Evolutionary conservation across 164 flowering plant genomes (phyloP).

Genomic region (Paratinospora sagittata): DNA sequence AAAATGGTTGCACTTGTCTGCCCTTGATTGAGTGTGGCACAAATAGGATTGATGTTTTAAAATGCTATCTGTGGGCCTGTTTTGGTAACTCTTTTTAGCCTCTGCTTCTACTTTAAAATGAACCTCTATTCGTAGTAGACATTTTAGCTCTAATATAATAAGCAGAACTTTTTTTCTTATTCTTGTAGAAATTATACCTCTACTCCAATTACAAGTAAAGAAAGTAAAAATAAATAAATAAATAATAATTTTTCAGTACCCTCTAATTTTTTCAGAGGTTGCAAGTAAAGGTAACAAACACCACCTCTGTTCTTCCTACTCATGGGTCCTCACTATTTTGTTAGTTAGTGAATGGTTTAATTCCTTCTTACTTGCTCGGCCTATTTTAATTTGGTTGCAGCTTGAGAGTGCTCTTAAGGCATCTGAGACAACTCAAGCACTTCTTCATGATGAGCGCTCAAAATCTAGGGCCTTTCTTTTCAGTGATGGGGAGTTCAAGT

Average conservation of each 20-base stretch:
- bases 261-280: too few relatives aligned
- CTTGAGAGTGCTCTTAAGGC: conserved; percentile 77
- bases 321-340: not conserved
- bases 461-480: conserved; percentile 48
- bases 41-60: not conserved
- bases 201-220: too few relatives aligned
- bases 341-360: not conserved
- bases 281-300: too few relatives aligned
- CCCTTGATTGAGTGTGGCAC: not conserved
- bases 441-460: conserved; percentile 58
- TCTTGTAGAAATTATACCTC: too few relatives aligned
- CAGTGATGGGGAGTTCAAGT: conserved; percentile 75
- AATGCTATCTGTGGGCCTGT: not conserved
- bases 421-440: conserved; percentile 58
- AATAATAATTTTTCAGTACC: too few relatives aligned
- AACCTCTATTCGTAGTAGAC: too few relatives aligned
- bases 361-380: not conserved
- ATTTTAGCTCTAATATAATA: too few relatives aligned
- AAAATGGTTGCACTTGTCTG: not conserved
- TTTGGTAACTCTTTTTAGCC: too few relatives aligned
- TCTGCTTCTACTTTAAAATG: too few relatives aligned
- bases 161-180: too few relatives aligned
- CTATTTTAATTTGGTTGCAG: conserved; percentile 22
- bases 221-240: too few relatives aligned
- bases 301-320: not conserved